Percentiles rank a stretch among this genome's conserved stretches.
phyloP scores from a whole-genome alignment of 305 asterid species.

The Rubia peregrina region DNA sequence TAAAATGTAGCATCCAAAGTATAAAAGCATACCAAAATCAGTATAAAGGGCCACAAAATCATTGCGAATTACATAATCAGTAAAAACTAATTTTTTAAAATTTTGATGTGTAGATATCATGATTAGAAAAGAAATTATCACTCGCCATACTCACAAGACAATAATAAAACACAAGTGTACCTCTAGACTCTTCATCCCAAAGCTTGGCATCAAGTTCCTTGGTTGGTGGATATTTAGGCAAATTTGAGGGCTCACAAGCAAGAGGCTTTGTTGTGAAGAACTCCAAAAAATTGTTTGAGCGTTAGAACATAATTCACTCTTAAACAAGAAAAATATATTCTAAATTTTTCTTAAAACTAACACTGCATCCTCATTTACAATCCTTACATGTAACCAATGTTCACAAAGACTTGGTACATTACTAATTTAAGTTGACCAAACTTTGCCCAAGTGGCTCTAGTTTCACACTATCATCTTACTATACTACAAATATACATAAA shows the following conservation, averaged over 20 bases:
- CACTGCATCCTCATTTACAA: not conserved
- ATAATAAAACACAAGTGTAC: constrained; percentile 24
- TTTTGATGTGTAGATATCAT: no score
- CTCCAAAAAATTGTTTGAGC: constrained; percentile 27
- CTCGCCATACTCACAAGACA: not conserved
- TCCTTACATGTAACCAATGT: not conserved
- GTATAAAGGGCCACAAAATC: no score
- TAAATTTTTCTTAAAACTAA: not conserved
- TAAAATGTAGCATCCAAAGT: no score
- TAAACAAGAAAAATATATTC: not conserved
- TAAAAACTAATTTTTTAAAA: no score
- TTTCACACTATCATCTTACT: no score
- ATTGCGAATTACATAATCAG: not conserved
- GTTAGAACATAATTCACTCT: not conserved
- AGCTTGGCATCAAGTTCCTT: constrained; percentile 66
- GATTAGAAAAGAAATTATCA: no score
- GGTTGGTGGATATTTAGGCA: constrained; percentile 27
- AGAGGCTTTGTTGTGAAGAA: constrained; percentile 62
- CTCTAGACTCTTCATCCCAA: constrained; percentile 68
- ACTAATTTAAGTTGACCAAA: not conserved
- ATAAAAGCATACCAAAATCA: no score
- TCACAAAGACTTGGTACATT: not conserved
- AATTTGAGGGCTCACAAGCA: constrained; percentile 68
- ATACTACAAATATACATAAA: no score
- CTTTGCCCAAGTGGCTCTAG: no score